Base-by-base conservation (phyloP, 176 grass and related monocot species). In the Chrysopogon serrulatus region DNA sequence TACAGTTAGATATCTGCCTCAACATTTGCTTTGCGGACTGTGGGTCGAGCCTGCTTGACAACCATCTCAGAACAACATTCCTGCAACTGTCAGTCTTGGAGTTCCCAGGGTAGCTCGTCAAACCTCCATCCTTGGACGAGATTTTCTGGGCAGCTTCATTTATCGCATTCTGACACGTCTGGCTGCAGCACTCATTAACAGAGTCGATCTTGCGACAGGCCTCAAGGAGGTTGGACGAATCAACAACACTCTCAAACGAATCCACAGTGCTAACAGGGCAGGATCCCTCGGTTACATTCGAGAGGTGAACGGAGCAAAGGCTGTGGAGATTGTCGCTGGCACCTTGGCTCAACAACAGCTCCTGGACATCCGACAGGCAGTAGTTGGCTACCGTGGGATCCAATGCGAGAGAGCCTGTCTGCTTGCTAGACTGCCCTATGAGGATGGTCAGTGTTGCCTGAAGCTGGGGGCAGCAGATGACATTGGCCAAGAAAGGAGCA, bases 381-480 rank as follows among this genome's bases (percentile, higher is more conserved):
- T 96, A 87, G 69, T 84, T 92, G 72, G 96, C 96, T 27, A 90
- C 83, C 14, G 84, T 71, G n/a, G 89, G 81, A 86, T 94, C 91
- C 81, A 99, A 83, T 0, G 96, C 86, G 10, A 99, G 96, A 71
- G 85, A 39, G 3, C 96, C 93, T 1, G 96, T 93, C 79, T 89
- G 84, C 86, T 92, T 91, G 88, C 93, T 99, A 3, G 93, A 95
- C 87, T 95, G 96, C 0, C 93, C 96, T 59, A 99, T 99, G 39
- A 99, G 89, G 79, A 99, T 96, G 17, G 88, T 85, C 60, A 99
- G 83, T 19, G 85, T 98, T 13, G 96, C 91, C 79, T 95, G 89
- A 8, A 98, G 90, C 90, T 98, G 96, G 3, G 96, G 96, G 70
- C 96, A 98, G 70, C 96, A 98, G 40, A 98, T 93, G 57, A 98